Conservation (phyloP, 129 eudicot species). For the Silybum marianum region DNA sequence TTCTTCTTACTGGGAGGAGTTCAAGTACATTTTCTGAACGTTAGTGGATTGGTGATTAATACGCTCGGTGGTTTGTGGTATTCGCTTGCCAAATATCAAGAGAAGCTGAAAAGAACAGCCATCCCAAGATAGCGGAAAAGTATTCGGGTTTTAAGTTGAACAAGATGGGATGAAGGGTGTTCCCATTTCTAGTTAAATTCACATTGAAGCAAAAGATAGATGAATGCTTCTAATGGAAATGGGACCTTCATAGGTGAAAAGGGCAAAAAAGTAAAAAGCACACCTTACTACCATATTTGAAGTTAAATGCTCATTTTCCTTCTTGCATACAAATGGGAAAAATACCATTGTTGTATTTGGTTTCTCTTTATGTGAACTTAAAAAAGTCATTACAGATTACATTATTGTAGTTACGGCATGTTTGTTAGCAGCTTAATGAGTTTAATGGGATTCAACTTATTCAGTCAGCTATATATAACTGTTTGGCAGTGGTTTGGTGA, state of each 20-base stretch:
- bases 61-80: conserved; percentile 96
- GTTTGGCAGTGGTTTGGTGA: too few species aligned
- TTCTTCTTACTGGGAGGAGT: conserved; percentile 93
- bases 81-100: conserved; percentile 81
- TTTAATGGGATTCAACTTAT: too few species aligned
- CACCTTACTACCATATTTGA: not conserved
- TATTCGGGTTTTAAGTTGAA: conserved; percentile 3
- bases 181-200: not conserved
- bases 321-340: conserved; percentile 1
- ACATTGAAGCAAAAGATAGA: conserved; percentile 14
- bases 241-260: not conserved
- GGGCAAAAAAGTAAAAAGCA: not conserved
- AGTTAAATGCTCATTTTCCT: not conserved
- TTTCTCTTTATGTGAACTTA: not conserved
- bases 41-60: conserved; percentile 81
- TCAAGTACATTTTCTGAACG: conserved; percentile 76
- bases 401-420: not conserved
- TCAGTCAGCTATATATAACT: too few species aligned
- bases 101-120: conserved; percentile 45
- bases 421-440: too few species aligned
- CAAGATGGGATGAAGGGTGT: not conserved
- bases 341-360: not conserved
- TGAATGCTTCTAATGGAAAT: not conserved
- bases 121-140: conserved; percentile 28
- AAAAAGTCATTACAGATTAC: not conserved